Evolutionary conservation across 2,329 filamentous ascomycete species (phyloP), one percentile per base, ranked within the genome.

Genomic region (Xylariaceae sp.): DNA sequence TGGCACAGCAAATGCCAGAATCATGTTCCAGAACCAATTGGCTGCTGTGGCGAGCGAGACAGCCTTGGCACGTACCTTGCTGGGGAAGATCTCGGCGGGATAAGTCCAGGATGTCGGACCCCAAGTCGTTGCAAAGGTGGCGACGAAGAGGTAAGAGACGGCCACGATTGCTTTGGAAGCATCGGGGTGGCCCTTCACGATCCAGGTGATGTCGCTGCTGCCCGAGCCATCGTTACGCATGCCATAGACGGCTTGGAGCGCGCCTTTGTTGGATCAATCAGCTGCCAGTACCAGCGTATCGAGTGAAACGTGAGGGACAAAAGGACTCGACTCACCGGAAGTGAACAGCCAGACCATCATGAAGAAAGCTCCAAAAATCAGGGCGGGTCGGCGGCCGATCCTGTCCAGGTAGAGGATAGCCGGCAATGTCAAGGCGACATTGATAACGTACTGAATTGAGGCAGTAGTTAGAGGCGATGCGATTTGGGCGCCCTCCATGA

Each of bases 81-180:
- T 75, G 0, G 84, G 83, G 69, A 79, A 86, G 17, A 87, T 71
- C 64, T 87, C 83, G 0, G 82, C 77, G 0, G 78, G 81, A 57
- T 86, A 87, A 7, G 75, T 74, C 75, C 75, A 79, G 0, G 65
- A 69, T 0, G 66, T 67, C 3, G 70, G 70, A 1, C 69, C 70
- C 64, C 64, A 65, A 1, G 63, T 64, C 5, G 63, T 69, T 18
- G 87, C 87, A 61, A 81, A 90, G 1, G 79, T 82, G 3, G 84
- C 85, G 14, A 90, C 86, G 61, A 89, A 88, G 16, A 90, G 79
- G 63, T 89, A 90, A 1, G 85, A 86, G 71, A 81, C 87, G 11
- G 86, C 84, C 44, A 85, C 84, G 43, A 91, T 79, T 14, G 77
- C 86, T 52, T 80, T 80, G 2, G 84, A 84, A 1, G 80, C 76